phyloP scores from a whole-genome alignment of 164 flowering plant genomes.

The Kalanchoe fedtschenkoi region DNA sequence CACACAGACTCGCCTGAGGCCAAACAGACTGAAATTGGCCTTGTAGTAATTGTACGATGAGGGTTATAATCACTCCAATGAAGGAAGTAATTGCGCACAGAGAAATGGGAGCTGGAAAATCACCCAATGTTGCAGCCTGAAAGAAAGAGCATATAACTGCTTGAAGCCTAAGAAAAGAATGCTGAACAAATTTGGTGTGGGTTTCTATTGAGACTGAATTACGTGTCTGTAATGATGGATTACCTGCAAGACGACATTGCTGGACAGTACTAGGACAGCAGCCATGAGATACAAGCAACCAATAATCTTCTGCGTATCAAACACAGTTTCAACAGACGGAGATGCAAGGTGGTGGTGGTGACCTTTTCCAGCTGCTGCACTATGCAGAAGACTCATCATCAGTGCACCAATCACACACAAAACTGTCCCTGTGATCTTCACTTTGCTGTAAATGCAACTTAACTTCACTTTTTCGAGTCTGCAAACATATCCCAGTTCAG shows the following conservation, averaged over 20 bases:
- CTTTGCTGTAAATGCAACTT: constrained; percentile 48
- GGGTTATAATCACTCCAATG: constrained; percentile 39
- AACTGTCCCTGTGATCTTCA: constrained; percentile 69
- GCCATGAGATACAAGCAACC: constrained; percentile 61
- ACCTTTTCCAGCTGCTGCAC: constrained; percentile 8
- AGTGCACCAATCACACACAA: constrained; percentile 67
- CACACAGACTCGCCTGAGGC: constrained; percentile 15
- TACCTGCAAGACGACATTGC: constrained; percentile 64
- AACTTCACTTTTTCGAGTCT: constrained; percentile 57
- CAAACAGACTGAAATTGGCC: constrained; percentile 19
- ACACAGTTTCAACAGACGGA: constrained; percentile 1
- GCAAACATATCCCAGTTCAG: constrained; percentile 13
- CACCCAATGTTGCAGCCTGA: constrained; percentile 58
- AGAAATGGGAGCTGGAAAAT: constrained; percentile 76
- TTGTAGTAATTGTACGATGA: constrained; percentile 24
- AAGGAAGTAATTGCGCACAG: constrained; percentile 51
- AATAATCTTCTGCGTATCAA: constrained; percentile 33
- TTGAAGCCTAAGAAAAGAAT: background rate
- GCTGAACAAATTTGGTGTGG: background rate
- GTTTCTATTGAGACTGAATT: background rate
- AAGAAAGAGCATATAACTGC: background rate
- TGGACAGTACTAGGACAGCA: constrained; percentile 45
- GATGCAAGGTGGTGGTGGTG: background rate
- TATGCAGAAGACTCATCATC: constrained; percentile 53
- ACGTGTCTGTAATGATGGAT: background rate